Base-by-base conservation (phyloP, 495 filamentous ascomycete genomes). In the Recurvomyces mirabilis region DNA sequence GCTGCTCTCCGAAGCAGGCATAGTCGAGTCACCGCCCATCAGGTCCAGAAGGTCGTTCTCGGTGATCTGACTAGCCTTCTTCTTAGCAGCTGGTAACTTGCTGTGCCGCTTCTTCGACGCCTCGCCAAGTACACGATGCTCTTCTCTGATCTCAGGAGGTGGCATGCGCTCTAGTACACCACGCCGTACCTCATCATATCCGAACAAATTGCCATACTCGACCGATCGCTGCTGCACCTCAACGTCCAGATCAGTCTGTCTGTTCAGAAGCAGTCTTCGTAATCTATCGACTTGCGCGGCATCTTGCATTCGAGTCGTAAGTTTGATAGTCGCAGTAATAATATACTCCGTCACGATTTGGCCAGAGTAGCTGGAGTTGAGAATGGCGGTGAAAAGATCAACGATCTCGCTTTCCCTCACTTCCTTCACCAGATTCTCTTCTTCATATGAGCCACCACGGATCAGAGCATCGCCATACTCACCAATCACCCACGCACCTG, bases 111-210 rank as follows among this genome's bases (percentile, higher is more conserved):
- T 93, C 71, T 83, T 88, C 32, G 78, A 65, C 5, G 84, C 79
- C 53, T 89, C 83, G n/a, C 88, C 86, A 12, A 95, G 67, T 5
- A 94, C 86, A 29, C 89, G 69, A 41, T 87, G 87, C 58, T 88
- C 82, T 60, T 98, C 91, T 41, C 87, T 85, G 54, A 96, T 95
- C 60, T 96, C 88, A 6, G 91, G 91, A 2, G 89, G 75, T 11
- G 91, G 91, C 91, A 98, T 98, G 58, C 87, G 85, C 65, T 98
- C 91, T 1, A 98, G 68, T 10, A 98, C 91, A 37, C 91, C 91
- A 32, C 75, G 73, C 21, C 89, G 79, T 43, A 98, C 82, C 37
- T 87, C 73, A 46, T 98, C 87, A 49, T 83, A 87, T 1, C 75
- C 75, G 53, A 98, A 95, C 12, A 98, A 71, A 56, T 98, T 96